These are phyloP conservation scores for Xylaria scruposa DNA, from an alignment of 495 filamentous ascomycete species.

Conservation along the genomic window DNA sequence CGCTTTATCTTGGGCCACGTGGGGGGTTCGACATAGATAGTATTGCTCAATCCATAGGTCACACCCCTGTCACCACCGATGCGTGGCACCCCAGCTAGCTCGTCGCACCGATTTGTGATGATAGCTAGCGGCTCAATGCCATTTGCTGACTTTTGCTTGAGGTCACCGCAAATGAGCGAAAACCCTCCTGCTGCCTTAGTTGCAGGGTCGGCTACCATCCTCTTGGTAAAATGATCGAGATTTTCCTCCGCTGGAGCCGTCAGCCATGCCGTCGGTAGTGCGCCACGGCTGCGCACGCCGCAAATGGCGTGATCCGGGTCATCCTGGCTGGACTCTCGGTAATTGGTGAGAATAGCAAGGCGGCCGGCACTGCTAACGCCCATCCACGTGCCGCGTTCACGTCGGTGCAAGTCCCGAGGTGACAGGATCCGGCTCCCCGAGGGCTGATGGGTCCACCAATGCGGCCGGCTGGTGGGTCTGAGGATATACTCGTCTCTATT, in stretches of 20 bases:
- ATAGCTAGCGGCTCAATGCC: conserved; percentile 76
- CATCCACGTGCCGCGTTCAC: conserved; percentile 85
- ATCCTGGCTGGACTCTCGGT: conserved; percentile 73
- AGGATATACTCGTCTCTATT: conserved; percentile 96
- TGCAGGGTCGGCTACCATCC: conserved; percentile 69
- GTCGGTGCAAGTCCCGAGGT: conserved; percentile 57
- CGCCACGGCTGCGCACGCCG: conserved; percentile 75
- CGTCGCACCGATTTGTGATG: conserved; percentile 83
- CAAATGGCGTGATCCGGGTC: conserved; percentile 57
- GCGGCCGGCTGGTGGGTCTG: conserved; percentile 80
- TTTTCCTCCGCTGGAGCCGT: conserved; percentile 58
- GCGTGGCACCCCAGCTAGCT: conserved; percentile 69
- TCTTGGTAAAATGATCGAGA: conserved; percentile 67
- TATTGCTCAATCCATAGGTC: conserved; percentile 86
- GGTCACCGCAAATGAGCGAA: conserved; percentile 84
- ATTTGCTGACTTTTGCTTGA: conserved; percentile 56
- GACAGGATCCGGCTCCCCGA: conserved; percentile 55
- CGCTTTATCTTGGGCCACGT: conserved; percentile 82
- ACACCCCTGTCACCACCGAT: conserved; percentile 68
- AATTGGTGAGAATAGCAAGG: conserved; percentile 93
- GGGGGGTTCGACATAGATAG: conserved; percentile 68
- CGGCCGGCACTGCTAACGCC: conserved; percentile 85
- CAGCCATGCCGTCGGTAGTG: conserved; percentile 89
- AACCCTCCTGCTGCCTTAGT: conserved; percentile 86
- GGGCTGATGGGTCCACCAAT: conserved; percentile 73